Base-by-base conservation (phyloP, 1,284 basidiomycete species). In the Lentinula novae-zelandiae region DNA sequence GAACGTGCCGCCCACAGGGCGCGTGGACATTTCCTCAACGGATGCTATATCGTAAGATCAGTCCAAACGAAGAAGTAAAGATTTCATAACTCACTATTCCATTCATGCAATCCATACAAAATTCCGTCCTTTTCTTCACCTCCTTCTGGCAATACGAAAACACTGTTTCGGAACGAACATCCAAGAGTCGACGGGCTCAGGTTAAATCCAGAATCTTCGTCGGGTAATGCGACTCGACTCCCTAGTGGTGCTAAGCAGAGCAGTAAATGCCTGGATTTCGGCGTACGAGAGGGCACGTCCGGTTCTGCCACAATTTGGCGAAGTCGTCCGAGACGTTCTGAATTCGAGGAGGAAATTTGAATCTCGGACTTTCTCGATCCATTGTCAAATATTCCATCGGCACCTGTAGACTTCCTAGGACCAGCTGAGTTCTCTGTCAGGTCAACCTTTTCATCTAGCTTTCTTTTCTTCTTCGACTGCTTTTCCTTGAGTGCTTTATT, bases 1-100 rank as follows among this genome's bases (percentile, higher is more conserved):
- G 67, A 89, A 88, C 2, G 81, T 85, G 0, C 86, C 86, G 1
- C 86, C 86, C 8, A 87, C 77, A 27, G 85, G 68, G 39, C 73
- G 75, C 0, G 76, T 57, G 10, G 67, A 56, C 13, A 12, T 51
- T 5, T 42, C 15, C 33, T 38, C 54, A 70, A 64, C 63, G 60
- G 51, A 63, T 46, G 70, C 60, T 60, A 63, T 63, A 36, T 63
- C 31, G 54, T 55, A 22, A 34, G 31, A 59, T 67, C 58, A 55
- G 38, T 33, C 50, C 9, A 46, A 51, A 36, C 10, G 58, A 12
- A 13, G 33, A 58, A 62, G 17, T 55, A 34, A 39, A n/a, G 51
- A 40, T 38, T 12, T 13, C 33, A 22, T 36, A 12, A 52, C 51
- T 31, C 7, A 68, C 80, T 64, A 60, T 54, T 72, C 76, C 82